Percentiles rank a stretch among this genome's conserved stretches.
These are phyloP conservation scores for Entomortierella chlamydospora DNA, from an alignment of 192 early-diverging fungal genomes.

Conservation along the genomic window DNA sequence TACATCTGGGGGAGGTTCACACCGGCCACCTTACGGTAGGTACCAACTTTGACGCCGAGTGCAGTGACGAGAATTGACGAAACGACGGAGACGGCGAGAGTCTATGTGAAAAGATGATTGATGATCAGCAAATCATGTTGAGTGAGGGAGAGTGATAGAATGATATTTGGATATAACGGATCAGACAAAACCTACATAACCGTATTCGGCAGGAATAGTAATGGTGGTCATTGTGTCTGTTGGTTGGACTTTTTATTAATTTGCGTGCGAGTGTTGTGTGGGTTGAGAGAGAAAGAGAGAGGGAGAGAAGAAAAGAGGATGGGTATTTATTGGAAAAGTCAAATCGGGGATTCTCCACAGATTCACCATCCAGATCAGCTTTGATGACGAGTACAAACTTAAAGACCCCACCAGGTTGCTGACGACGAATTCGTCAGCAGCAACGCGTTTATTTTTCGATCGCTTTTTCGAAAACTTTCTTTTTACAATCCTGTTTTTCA, in stretches of 20 bases:
- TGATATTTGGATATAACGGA: too few relatives aligned
- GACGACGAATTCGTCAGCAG: slow-evolving; percentile 33
- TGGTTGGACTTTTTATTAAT: neutral
- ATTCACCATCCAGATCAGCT: too few relatives aligned
- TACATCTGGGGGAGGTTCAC: slow-evolving; percentile 79
- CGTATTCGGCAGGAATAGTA: slow-evolving; percentile 63
- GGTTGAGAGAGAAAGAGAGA: neutral
- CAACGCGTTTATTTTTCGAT: slow-evolving; percentile 12
- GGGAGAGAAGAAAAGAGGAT: neutral
- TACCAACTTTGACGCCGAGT: slow-evolving; percentile 64
- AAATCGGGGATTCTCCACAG: too few relatives aligned
- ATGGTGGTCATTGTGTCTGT: slow-evolving; percentile 49
- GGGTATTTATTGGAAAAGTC: neutral
- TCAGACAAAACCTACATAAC: slow-evolving; percentile 72
- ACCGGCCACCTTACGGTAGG: slow-evolving; percentile 67
- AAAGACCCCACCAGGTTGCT: neutral
- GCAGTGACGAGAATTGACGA: slow-evolving; percentile 51
- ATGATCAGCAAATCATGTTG: too few relatives aligned
- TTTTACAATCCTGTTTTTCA: neutral
- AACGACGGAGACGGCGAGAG: slow-evolving; percentile 46
- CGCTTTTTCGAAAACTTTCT: slow-evolving; percentile 3
- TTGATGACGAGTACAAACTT: too few relatives aligned
- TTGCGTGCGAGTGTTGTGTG: neutral
- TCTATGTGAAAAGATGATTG: slow-evolving; percentile 53
- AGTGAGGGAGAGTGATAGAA: too few relatives aligned